Evolutionary conservation across 1,139 yeast species (phyloP).

Genomic region (Kodamaea plutei): DNA sequence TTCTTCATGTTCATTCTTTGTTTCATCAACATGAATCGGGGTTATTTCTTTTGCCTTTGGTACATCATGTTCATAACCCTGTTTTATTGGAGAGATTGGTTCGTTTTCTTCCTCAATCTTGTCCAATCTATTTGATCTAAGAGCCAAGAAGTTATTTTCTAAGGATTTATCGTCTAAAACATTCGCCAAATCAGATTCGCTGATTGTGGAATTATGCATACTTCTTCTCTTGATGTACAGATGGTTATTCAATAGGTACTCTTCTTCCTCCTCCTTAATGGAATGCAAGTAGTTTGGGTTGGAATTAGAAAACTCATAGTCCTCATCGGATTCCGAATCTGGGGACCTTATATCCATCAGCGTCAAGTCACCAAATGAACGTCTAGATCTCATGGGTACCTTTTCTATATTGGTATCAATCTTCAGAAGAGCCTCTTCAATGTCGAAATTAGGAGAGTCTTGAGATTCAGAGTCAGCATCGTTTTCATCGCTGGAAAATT

Average conservation of each 20-base stretch:
- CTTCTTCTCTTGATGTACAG: no score
- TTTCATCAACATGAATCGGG: no score
- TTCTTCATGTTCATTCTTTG: no score
- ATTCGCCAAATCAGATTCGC: no score
- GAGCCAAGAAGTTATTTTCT: no score
- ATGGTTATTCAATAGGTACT: no score
- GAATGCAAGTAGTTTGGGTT: background rate
- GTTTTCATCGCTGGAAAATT: conserved; percentile 4
- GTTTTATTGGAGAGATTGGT: background rate
- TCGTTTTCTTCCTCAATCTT: background rate
- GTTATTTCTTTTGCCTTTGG: no score
- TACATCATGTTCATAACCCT: background rate
- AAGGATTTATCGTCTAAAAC: background rate
- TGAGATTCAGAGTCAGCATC: background rate
- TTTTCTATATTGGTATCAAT: background rate
- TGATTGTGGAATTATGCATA: no score
- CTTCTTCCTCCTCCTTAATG: no score
- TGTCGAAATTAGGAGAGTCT: background rate
- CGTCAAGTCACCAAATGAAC: background rate
- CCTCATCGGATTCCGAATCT: no score
- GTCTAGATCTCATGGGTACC: background rate
- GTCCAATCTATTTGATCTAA: no score
- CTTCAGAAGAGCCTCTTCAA: background rate
- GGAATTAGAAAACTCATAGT: background rate
- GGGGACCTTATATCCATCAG: background rate